phyloP scores from a whole-genome alignment of 2,329 filamentous ascomycete species.

The Paracoccidioides lutzii region DNA sequence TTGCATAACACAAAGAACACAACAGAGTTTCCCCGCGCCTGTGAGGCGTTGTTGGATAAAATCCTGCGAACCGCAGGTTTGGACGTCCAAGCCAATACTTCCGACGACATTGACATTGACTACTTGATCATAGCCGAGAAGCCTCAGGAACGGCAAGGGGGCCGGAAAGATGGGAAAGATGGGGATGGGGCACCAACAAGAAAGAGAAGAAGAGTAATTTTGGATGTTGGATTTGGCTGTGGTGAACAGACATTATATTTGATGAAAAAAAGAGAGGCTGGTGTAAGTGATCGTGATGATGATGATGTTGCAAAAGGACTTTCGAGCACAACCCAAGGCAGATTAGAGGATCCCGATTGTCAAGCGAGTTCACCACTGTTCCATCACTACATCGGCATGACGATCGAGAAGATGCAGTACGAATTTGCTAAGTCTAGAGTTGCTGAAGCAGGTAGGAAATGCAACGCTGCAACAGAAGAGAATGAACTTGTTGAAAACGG shows the following conservation, averaged over 20 bases:
- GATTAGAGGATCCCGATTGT: background rate
- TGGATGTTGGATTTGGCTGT: slow-evolving; percentile 48
- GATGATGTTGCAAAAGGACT: background rate
- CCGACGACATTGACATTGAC: background rate
- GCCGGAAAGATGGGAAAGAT: background rate
- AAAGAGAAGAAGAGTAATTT: slow-evolving; percentile 11
- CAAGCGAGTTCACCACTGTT: slow-evolving; percentile 11
- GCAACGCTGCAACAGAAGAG: background rate
- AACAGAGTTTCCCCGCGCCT: slow-evolving; percentile 35
- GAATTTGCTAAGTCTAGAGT: slow-evolving; percentile 18
- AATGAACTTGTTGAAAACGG: background rate
- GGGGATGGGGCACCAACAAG: background rate
- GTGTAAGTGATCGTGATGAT: too few species aligned
- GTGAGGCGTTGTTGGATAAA: slow-evolving; percentile 37
- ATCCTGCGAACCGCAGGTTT: slow-evolving; percentile 33
- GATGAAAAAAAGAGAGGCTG: slow-evolving; percentile 12
- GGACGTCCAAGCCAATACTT: background rate
- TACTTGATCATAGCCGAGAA: background rate
- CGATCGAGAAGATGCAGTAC: slow-evolving; percentile 37
- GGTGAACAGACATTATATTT: slow-evolving; percentile 45
- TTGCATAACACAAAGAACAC: slow-evolving; percentile 13
- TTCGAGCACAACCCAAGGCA: background rate
- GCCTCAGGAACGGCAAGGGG: background rate
- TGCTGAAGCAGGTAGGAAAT: background rate
- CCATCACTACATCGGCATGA: slow-evolving; percentile 42